phyloP scores from a whole-genome alignment of 2,329 filamentous ascomycete species.

The Simplicillium sp. region DNA sequence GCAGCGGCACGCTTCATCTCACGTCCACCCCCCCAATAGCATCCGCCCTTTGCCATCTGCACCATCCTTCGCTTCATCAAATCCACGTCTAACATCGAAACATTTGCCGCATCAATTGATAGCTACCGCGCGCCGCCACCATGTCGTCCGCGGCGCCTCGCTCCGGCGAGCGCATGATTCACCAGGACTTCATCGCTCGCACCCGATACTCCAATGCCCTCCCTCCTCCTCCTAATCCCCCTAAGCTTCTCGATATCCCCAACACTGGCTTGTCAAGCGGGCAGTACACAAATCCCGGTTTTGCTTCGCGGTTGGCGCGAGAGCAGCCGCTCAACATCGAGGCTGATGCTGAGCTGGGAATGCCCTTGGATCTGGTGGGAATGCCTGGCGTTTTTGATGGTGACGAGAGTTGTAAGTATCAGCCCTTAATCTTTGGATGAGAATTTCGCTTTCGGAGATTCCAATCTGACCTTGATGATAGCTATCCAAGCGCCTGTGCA shows the following conservation, averaged over 20 bases:
- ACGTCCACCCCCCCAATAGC: no score
- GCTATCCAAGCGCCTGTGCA: slow-evolving; percentile 74
- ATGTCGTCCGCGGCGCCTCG: slow-evolving; percentile 26
- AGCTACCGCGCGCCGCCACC: slow-evolving; percentile 7
- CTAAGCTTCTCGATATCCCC: slow-evolving; percentile 94
- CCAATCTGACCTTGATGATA: slow-evolving; percentile 23
- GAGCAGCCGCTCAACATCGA: slow-evolving; percentile 95
- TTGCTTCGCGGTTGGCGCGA: slow-evolving; percentile 78
- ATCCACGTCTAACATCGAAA: background rate
- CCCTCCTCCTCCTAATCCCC: slow-evolving; percentile 85
- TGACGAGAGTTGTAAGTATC: slow-evolving; percentile 73
- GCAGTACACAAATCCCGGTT: slow-evolving; percentile 84
- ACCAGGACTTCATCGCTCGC: slow-evolving; percentile 95
- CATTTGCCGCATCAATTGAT: slow-evolving; percentile 8
- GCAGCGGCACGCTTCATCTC: no score
- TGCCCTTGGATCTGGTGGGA: slow-evolving; percentile 92
- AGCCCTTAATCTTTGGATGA: slow-evolving; percentile 1
- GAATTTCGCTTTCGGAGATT: background rate
- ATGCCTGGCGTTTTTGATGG: slow-evolving; percentile 93
- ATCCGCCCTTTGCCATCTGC: no score
- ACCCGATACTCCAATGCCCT: slow-evolving; percentile 94
- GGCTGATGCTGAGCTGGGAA: slow-evolving; percentile 92
- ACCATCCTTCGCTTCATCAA: background rate
- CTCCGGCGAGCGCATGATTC: slow-evolving; percentile 51
- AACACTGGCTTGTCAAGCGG: slow-evolving; percentile 80